Percentiles rank a stretch among this genome's conserved stretches.
phyloP scores from a whole-genome alignment of 2,329 filamentous ascomycete species.

The Penicillium sp. region DNA sequence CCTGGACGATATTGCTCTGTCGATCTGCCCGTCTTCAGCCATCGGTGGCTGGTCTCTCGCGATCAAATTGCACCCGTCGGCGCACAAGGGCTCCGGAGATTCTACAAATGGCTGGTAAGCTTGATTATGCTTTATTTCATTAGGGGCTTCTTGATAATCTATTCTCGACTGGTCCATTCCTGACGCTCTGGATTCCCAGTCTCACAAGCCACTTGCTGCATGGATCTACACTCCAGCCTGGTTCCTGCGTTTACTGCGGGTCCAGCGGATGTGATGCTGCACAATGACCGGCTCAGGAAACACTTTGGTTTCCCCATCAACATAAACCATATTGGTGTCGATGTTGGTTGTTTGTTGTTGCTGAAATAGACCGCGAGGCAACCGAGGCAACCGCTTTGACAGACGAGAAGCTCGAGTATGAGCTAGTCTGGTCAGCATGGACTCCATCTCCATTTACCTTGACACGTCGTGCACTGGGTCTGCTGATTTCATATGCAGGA shows the following conservation, averaged over 20 bases:
- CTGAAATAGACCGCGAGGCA: not conserved
- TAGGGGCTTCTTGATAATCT: not conserved
- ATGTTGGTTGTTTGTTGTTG: not conserved
- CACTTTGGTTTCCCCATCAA: slow-evolving; percentile 19
- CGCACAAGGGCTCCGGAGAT: not conserved
- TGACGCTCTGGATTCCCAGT: slow-evolving; percentile 16
- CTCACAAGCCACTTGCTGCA: slow-evolving; percentile 16
- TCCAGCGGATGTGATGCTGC: slow-evolving; percentile 15
- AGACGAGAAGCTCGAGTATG: not conserved
- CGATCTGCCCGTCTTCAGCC: not conserved
- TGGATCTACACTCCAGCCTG: slow-evolving; percentile 8
- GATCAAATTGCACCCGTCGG: not conserved
- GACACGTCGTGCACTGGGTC: not conserved
- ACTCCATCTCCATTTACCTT: not conserved
- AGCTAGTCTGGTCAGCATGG: not conserved
- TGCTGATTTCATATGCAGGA: not conserved
- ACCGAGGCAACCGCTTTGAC: not conserved
- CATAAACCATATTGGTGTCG: slow-evolving; percentile 2
- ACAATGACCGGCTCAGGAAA: slow-evolving; percentile 6
- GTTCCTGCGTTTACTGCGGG: slow-evolving; percentile 12
- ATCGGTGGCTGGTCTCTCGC: not conserved
- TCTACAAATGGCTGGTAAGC: not conserved
- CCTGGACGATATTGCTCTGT: not conserved
- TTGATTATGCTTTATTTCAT: not conserved
- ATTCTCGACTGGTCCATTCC: slow-evolving; percentile 18